Conservation (phyloP, 768 basidiomycete genomes). For the Boletus pseudo-olivaceus region DNA sequence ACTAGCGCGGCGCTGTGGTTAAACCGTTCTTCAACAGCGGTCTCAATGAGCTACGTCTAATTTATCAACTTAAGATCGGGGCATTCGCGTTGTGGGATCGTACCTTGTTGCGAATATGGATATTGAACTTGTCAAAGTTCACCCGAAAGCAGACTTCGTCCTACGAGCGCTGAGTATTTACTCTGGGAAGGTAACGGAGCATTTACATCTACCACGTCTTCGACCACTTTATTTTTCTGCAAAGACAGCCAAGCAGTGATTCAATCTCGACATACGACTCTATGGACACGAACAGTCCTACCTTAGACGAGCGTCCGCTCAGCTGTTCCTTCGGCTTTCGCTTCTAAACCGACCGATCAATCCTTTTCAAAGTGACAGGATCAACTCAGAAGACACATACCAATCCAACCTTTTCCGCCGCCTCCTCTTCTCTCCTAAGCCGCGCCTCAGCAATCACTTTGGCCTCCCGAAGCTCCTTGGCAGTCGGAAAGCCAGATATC, state of each 20-base stretch:
- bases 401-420: constrained; percentile 68
- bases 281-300: constrained; percentile 19
- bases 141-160: constrained; percentile 77
- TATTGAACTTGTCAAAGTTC: constrained; percentile 84
- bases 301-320: constrained; percentile 52
- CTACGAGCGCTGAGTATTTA: constrained; percentile 33
- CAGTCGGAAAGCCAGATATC: constrained; percentile 72
- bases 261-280: constrained; percentile 6
- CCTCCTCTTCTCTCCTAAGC: constrained; percentile 66
- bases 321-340: constrained; percentile 49
- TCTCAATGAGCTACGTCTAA: constrained; percentile 63
- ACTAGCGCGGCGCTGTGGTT: constrained; percentile 73
- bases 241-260: constrained; percentile 20
- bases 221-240: constrained; percentile 45
- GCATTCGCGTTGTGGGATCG: constrained; percentile 16
- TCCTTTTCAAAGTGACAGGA: background rate
- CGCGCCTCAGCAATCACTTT: constrained; percentile 64
- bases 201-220: constrained; percentile 66
- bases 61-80: constrained; percentile 11
- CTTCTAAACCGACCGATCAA: constrained; percentile 47
- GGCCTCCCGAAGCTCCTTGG: constrained; percentile 72
- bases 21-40: constrained; percentile 73
- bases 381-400: constrained; percentile 39
- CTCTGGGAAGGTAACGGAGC: background rate
- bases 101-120: constrained; percentile 85